These are phyloP conservation scores for Cyberlindnera nakhonratchasimensis DNA, from an alignment of 805 yeast species.

Conservation along the genomic window DNA sequence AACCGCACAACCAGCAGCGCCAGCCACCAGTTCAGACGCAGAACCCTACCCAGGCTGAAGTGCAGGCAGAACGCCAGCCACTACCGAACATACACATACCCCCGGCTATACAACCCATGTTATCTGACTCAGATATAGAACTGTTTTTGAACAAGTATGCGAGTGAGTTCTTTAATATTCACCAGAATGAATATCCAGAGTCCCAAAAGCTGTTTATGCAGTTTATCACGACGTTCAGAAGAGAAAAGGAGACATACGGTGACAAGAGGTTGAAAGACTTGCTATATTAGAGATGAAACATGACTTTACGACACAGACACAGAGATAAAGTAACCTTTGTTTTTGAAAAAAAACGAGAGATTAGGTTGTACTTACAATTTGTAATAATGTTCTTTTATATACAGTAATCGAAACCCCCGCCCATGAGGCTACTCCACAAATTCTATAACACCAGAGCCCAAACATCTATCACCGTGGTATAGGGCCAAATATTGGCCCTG, in stretches of 20 bases:
- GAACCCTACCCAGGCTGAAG: too few species aligned
- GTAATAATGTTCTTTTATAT: too few species aligned
- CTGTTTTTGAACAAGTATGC: slow-evolving; percentile 15
- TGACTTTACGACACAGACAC: too few species aligned
- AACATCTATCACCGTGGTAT: slow-evolving; percentile 59
- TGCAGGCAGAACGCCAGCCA: too few species aligned
- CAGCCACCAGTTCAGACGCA: background rate
- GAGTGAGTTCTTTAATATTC: slow-evolving; percentile 8
- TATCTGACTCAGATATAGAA: slow-evolving; percentile 15
- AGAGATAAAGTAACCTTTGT: background rate
- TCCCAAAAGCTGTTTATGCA: slow-evolving; percentile 8
- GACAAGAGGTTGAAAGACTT: slow-evolving; percentile 16
- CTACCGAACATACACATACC: too few species aligned
- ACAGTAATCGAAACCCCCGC: background rate
- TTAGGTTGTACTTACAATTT: too few species aligned
- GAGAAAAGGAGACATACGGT: slow-evolving; percentile 9
- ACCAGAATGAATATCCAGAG: slow-evolving; percentile 14
- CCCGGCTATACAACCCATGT: background rate
- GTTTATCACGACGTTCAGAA: slow-evolving; percentile 5
- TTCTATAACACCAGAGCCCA: slow-evolving; percentile 57
- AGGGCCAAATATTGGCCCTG: slow-evolving; percentile 85
- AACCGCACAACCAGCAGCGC: background rate
- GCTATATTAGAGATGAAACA: slow-evolving; percentile 8
- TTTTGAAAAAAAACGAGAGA: too few species aligned
- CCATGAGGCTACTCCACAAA: slow-evolving; percentile 14